Percentiles rank a stretch among this genome's conserved stretches.
phyloP scores from a whole-genome alignment of 2,329 filamentous ascomycete species.

The Nemania sp. region DNA sequence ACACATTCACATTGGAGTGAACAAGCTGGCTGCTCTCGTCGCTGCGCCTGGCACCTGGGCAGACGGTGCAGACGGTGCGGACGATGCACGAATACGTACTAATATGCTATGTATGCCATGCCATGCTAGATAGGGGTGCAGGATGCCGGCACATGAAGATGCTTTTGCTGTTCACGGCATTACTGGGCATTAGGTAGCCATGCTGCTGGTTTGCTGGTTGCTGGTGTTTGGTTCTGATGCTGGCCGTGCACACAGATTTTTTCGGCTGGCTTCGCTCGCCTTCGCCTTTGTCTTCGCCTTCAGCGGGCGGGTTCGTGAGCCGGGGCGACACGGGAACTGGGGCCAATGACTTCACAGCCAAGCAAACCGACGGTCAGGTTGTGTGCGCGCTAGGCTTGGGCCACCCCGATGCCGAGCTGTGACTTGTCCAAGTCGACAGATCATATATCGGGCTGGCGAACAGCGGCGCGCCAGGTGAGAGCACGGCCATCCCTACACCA shows the following conservation, averaged over 20 bases:
- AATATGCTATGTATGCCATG: too few relatives aligned
- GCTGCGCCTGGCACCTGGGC: too few relatives aligned
- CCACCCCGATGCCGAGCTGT: conserved; percentile 4
- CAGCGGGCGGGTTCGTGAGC: conserved; percentile 26
- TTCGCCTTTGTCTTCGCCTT: conserved; percentile 19
- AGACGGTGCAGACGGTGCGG: too few relatives aligned
- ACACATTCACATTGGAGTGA: too few relatives aligned
- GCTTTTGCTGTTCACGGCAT: too few relatives aligned
- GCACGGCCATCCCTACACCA: conserved; percentile 8
- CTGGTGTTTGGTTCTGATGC: too few relatives aligned
- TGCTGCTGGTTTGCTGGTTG: too few relatives aligned
- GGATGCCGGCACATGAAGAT: too few relatives aligned
- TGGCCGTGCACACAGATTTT: too few relatives aligned
- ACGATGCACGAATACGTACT: too few relatives aligned
- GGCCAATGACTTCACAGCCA: conserved; percentile 25
- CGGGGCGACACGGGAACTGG: conserved; percentile 24
- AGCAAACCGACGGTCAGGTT: conserved; percentile 17
- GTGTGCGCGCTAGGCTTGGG: background rate
- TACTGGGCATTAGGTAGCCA: conserved; percentile 24
- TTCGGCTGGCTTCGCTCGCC: background rate
- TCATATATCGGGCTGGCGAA: conserved; percentile 23
- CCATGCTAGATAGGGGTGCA: too few relatives aligned
- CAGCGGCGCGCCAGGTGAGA: conserved; percentile 15
- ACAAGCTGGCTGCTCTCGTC: too few relatives aligned
- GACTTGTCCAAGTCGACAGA: conserved; percentile 25